Evolutionary conservation across 495 filamentous ascomycete species (phyloP).

Genomic region (Polyplosphaeria fusca): DNA sequence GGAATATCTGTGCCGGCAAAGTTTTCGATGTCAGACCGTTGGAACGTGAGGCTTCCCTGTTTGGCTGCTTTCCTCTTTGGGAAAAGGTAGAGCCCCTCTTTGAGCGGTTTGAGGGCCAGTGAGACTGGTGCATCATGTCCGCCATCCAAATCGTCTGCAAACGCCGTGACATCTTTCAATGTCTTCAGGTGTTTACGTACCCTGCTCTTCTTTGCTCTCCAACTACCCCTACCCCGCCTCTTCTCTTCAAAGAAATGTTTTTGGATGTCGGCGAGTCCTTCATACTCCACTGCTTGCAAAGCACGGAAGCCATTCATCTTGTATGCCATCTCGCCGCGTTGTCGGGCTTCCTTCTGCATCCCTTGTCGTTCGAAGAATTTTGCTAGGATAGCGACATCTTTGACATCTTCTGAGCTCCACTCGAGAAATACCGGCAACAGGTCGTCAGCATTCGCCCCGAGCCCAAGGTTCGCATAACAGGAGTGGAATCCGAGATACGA

Average conservation of each 20-base stretch:
- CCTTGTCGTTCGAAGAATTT: constrained; percentile 73
- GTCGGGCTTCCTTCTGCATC: constrained; percentile 61
- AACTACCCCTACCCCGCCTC: not conserved
- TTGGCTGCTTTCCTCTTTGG: not conserved
- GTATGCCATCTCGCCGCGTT: constrained; percentile 10
- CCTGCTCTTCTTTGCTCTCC: constrained; percentile 1
- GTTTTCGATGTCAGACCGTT: not conserved
- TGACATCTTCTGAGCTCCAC: constrained; percentile 61
- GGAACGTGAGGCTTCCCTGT: too few relatives aligned
- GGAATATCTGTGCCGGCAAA: constrained; percentile 15
- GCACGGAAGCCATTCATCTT: constrained; percentile 2
- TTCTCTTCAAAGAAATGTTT: not conserved
- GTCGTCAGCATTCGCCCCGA: constrained; percentile 61
- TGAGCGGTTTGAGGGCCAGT: not conserved
- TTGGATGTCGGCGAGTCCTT: constrained; percentile 3
- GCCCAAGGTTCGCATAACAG: constrained; percentile 62
- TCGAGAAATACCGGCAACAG: constrained; percentile 58
- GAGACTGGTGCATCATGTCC: not conserved
- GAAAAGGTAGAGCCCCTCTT: constrained; percentile 9
- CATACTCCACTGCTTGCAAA: constrained; percentile 5
- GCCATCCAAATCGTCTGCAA: not conserved
- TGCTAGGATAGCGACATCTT: constrained; percentile 71
- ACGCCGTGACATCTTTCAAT: not conserved
- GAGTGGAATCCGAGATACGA: constrained; percentile 68
- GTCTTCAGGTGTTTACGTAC: constrained; percentile 2